Conservation (phyloP, 139 green algal species). For the Chlamydomonas urium region DNA sequence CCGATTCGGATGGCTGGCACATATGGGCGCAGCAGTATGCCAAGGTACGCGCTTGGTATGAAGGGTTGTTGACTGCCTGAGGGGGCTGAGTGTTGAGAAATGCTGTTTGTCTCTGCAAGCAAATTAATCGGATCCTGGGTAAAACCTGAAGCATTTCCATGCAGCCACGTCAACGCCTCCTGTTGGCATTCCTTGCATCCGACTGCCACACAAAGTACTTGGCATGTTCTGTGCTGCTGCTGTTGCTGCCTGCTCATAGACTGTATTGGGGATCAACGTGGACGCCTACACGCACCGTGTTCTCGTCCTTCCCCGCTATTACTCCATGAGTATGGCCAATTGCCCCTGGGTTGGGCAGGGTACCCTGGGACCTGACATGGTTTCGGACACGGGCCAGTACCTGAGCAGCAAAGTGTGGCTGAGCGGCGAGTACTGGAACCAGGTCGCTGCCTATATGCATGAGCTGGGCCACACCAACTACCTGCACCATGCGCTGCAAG, state of each 20-base stretch:
- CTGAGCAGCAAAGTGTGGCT: constrained; percentile 16
- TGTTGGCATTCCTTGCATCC: too few relatives aligned
- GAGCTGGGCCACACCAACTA: constrained; percentile 43
- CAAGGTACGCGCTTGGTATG: neutral
- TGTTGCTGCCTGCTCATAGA: too few relatives aligned
- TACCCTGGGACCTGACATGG: constrained; percentile 9
- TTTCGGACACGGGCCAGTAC: neutral
- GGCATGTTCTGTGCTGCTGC: too few relatives aligned
- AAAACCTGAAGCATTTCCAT: too few relatives aligned
- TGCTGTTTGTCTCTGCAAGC: too few relatives aligned
- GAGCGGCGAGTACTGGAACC: neutral
- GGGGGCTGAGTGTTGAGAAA: too few relatives aligned
- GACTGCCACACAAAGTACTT: too few relatives aligned
- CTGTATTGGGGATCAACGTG: neutral
- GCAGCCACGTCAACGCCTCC: too few relatives aligned
- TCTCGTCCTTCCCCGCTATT: neutral
- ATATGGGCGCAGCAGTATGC: constrained; percentile 11
- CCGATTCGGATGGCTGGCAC: constrained; percentile 7
- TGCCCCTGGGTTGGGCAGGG: constrained; percentile 10
- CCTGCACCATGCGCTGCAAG: constrained; percentile 31
- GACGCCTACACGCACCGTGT: constrained; percentile 6
- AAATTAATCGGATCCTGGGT: too few relatives aligned
- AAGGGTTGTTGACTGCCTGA: too few relatives aligned
- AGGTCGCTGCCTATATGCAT: constrained; percentile 31
- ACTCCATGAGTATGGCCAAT: neutral